Evolutionary conservation across 2,329 filamentous ascomycete species (phyloP).

Genomic region (Mollisiaceae sp.): DNA sequence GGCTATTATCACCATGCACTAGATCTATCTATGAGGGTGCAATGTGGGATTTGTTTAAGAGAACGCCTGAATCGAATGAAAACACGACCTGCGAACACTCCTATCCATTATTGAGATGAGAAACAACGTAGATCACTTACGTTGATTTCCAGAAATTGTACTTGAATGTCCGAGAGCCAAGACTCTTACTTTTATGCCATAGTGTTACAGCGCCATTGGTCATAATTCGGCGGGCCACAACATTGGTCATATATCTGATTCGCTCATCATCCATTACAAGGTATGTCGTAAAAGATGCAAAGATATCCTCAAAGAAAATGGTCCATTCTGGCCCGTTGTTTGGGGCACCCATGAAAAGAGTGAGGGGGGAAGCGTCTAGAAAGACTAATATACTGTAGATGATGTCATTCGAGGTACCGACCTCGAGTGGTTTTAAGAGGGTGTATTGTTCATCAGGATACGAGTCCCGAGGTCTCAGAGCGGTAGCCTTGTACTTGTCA

Average conservation of each 20-base stretch:
- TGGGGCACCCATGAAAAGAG: slow-evolving; percentile 52
- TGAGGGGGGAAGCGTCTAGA: slow-evolving; percentile 58
- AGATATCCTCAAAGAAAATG: slow-evolving; percentile 41
- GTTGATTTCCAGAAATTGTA: slow-evolving; percentile 45
- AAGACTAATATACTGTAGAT: slow-evolving; percentile 62
- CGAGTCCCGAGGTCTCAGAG: slow-evolving; percentile 35
- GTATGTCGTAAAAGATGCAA: slow-evolving; percentile 39
- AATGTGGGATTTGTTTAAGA: background rate
- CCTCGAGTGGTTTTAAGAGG: slow-evolving; percentile 49
- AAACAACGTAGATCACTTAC: slow-evolving; percentile 34
- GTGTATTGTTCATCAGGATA: slow-evolving; percentile 46
- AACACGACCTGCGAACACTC: background rate
- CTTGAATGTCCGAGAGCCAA: slow-evolving; percentile 33
- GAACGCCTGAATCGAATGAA: background rate
- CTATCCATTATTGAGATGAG: background rate
- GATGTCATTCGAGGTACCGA: slow-evolving; percentile 49
- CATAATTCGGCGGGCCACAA: slow-evolving; percentile 39
- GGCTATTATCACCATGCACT: background rate
- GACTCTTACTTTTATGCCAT: slow-evolving; percentile 33
- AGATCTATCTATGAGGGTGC: background rate
- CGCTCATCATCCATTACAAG: slow-evolving; percentile 42
- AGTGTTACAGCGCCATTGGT: slow-evolving; percentile 33
- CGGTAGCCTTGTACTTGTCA: slow-evolving; percentile 33
- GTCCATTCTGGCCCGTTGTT: slow-evolving; percentile 44
- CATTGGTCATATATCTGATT: slow-evolving; percentile 39